Conservation (phyloP, 371 early-diverging fungal genomes). For the Rhizomucor pusillus region DNA sequence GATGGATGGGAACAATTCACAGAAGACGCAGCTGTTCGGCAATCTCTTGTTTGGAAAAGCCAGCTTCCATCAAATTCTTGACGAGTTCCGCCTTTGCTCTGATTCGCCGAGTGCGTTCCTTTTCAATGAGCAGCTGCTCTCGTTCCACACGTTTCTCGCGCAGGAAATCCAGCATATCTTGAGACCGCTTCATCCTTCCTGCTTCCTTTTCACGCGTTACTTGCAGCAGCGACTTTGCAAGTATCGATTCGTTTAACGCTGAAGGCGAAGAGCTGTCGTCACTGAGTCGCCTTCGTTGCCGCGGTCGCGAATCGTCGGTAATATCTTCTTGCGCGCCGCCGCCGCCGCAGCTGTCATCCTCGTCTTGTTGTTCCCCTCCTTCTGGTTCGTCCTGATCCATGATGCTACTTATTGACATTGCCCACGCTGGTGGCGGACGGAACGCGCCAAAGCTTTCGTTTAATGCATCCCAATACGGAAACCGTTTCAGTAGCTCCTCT, state of each 20-base stretch:
- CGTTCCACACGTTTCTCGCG: conserved; percentile 40
- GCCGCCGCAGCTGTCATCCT: conserved; percentile 3
- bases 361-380: conserved; percentile 18
- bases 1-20: conserved; percentile 5
- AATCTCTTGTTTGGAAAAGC: conserved; percentile 42
- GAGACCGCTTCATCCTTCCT: conserved; percentile 39
- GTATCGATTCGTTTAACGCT: neutral
- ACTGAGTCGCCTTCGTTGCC: conserved; percentile 22
- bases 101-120: conserved; percentile 39
- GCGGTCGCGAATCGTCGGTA: conserved; percentile 4
- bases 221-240: conserved; percentile 35
- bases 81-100: conserved; percentile 48
- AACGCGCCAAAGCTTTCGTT: conserved; percentile 30
- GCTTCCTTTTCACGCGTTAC: conserved; percentile 45
- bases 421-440: conserved; percentile 9
- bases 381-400: conserved; percentile 23
- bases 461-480: conserved; percentile 51
- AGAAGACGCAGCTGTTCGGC: conserved; percentile 32
- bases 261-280: conserved; percentile 7
- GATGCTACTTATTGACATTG: conserved; percentile 46
- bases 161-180: conserved; percentile 41
- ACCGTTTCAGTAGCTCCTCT: conserved; percentile 46
- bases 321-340: neutral
- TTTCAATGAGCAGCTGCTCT: conserved; percentile 40
- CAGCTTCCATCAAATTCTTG: conserved; percentile 40